A percentile compares a stretch with the other conserved stretches of the same genome.
Conservation (phyloP, 768 basidiomycete species). For the Mycena amicta region DNA sequence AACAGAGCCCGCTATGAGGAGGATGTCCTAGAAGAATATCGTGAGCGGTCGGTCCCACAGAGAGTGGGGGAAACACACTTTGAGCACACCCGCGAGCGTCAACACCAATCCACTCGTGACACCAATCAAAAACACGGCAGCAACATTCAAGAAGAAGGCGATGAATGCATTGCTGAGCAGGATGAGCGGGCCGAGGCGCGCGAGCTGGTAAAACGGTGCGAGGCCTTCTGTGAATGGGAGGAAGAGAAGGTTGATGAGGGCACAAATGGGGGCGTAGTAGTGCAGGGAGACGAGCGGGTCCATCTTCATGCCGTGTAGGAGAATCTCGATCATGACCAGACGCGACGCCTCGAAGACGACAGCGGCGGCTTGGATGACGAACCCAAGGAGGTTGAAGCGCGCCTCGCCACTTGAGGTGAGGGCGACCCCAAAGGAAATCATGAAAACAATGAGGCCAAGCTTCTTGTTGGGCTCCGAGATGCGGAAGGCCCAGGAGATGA, state of each 20-base stretch:
- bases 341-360: conserved; percentile 92
- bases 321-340: conserved; percentile 93
- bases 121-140: conserved; percentile 92
- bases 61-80: conserved; percentile 47
- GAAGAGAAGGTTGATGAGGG: conserved; percentile 80
- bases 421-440: conserved; percentile 91
- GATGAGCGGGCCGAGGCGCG: conserved; percentile 65
- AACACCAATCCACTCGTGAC: conserved; percentile 86
- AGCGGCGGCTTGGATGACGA: conserved; percentile 84
- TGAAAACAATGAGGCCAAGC: conserved; percentile 79
- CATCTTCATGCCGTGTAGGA: conserved; percentile 96
- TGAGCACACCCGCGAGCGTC: conserved; percentile 93
- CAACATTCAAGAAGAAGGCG: conserved; percentile 89
- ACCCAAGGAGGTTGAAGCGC: conserved; percentile 82
- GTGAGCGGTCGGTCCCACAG: background rate
- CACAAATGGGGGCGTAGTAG: conserved; percentile 97
- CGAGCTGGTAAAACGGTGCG: conserved; percentile 78
- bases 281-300: conserved; percentile 94
- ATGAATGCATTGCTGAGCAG: conserved; percentile 82
- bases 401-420: conserved; percentile 90
- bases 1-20: conserved; percentile 91
- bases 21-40: conserved; percentile 68
- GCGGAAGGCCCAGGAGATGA: conserved; percentile 90
- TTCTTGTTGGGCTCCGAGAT: conserved; percentile 86
- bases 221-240: conserved; percentile 93